phyloP scores from a whole-genome alignment of 768 basidiomycete species.

The Lactarius akahatsu region DNA sequence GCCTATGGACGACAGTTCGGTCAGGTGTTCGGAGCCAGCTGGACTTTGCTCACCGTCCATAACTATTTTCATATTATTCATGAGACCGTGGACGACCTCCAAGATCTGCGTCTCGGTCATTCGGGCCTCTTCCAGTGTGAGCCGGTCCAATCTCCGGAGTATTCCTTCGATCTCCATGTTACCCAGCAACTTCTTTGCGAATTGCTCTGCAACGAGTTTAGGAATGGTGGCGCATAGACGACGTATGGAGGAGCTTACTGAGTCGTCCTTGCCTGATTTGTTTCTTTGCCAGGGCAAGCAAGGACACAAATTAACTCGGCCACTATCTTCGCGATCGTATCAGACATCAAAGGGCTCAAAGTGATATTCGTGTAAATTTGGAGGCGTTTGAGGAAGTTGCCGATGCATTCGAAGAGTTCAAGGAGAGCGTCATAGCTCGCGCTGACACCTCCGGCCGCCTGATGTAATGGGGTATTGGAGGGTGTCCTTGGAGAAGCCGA shows the following conservation, averaged over 20 bases:
- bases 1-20: not conserved
- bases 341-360: not conserved
- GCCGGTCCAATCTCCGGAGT: not conserved
- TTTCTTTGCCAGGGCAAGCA: not conserved
- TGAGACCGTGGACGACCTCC: not conserved
- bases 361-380: not conserved
- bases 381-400: conserved; percentile 1
- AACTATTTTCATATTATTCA: not conserved
- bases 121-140: not conserved
- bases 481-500: accelerated
- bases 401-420: conserved; percentile 1
- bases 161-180: not conserved
- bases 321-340: not conserved
- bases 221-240: not conserved
- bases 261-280: not conserved
- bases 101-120: not conserved
- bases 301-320: not conserved
- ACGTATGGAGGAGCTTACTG: not conserved
- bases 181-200: not conserved
- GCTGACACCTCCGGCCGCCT: too few relatives aligned
- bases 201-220: not conserved
- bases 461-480: too few relatives aligned
- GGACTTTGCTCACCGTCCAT: not conserved
- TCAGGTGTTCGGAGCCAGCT: not conserved
- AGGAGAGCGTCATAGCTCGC: not conserved